phyloP scores from a whole-genome alignment of 495 filamentous ascomycete genomes.

The Lasiosphaeria ovina region DNA sequence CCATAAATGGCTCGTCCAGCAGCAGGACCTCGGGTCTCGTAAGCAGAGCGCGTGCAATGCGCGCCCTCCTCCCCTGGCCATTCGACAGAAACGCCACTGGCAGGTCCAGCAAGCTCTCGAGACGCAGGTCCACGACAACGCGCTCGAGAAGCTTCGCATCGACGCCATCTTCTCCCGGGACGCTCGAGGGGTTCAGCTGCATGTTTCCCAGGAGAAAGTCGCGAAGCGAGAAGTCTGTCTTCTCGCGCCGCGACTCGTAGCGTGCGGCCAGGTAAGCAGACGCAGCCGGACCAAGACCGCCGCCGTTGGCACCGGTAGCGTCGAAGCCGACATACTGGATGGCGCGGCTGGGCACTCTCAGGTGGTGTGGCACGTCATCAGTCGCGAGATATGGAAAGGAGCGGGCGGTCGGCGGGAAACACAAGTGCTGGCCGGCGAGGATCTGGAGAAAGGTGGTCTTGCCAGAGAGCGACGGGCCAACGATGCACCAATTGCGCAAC shows the following conservation, averaged over 20 bases:
- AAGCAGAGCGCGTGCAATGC: constrained; percentile 83
- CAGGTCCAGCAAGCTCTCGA: constrained; percentile 65
- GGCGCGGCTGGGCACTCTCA: constrained; percentile 59
- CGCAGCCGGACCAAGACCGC: constrained; percentile 34
- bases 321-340: constrained; percentile 84
- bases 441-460: constrained; percentile 76
- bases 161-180: constrained; percentile 45
- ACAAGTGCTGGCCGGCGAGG: constrained; percentile 69
- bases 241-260: constrained; percentile 88
- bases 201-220: constrained; percentile 78
- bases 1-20: constrained; percentile 96
- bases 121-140: constrained; percentile 64
- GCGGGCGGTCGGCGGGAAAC: constrained; percentile 67
- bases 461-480: constrained; percentile 68
- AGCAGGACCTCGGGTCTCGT: constrained; percentile 75
- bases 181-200: constrained; percentile 58
- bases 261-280: constrained; percentile 84
- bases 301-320: constrained; percentile 46
- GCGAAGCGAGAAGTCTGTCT: constrained; percentile 77
- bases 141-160: constrained; percentile 50
- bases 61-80: constrained; percentile 81
- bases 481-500: constrained; percentile 67
- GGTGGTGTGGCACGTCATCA: constrained; percentile 52
- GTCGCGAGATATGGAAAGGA: constrained; percentile 72
- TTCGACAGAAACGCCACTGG: constrained; percentile 88